Conservation (phyloP, 495 filamentous ascomycete genomes). For the Tuber borchii region DNA sequence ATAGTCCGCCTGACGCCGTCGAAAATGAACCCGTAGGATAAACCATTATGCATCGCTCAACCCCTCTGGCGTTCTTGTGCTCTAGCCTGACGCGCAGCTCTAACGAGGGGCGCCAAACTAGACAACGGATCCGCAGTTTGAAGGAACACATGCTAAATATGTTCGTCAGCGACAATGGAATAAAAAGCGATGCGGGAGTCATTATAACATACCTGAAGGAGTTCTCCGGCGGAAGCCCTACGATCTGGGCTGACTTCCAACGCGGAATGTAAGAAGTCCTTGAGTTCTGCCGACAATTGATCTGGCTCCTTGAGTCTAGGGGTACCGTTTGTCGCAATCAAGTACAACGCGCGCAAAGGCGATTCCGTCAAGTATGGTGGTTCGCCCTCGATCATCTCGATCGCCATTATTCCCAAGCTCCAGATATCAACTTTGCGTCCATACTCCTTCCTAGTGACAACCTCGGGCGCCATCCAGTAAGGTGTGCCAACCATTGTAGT, state of each 20-base stretch:
- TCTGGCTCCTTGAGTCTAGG: conserved; percentile 91
- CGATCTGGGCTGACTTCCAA: conserved; percentile 95
- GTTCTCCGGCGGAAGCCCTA: conserved; percentile 85
- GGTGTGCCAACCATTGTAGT: conserved; percentile 99
- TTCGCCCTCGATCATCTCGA: conserved; percentile 99
- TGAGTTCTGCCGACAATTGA: conserved; percentile 69
- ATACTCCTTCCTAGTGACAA: conserved; percentile 95
- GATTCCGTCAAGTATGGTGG: conserved; percentile 95
- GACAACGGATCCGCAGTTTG: conserved; percentile 63
- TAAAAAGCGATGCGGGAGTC: conserved; percentile 5
- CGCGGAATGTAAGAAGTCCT: conserved; percentile 82
- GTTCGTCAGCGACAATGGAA: conserved; percentile 39
- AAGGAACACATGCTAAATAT: conserved; percentile 79
- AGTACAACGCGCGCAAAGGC: conserved; percentile 82
- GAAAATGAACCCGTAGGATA: not conserved
- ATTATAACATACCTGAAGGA: conserved; percentile 65
- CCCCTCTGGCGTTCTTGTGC: conserved; percentile 63
- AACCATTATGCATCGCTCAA: conserved; percentile 13
- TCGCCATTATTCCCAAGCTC: conserved; percentile 99
- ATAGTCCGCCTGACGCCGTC: conserved; percentile 7
- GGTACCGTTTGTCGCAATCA: conserved; percentile 96
- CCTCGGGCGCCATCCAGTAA: conserved; percentile 99
- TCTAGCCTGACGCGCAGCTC: conserved; percentile 72
- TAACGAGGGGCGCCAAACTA: conserved; percentile 75
- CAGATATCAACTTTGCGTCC: conserved; percentile 98